Evolutionary conservation across 768 basidiomycete genomes (phyloP), one percentile per base, ranked within the genome.

Genomic region (Lanmaoa pseudosensibilis): DNA sequence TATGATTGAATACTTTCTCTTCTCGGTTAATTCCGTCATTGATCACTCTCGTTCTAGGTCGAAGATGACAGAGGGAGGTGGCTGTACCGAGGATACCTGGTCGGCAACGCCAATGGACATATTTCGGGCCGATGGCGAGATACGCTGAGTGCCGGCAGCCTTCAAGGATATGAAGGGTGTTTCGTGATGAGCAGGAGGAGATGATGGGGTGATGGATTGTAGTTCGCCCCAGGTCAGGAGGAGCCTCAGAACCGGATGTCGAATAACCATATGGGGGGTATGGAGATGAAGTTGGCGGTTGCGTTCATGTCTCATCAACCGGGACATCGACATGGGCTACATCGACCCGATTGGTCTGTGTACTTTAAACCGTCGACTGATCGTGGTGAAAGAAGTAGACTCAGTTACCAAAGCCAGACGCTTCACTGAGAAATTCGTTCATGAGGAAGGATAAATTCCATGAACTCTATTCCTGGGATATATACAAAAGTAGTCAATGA

Each of bases 101-200:
- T 92, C 37, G 90, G 89, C 8, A 81, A 84, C 54, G 70, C 73
- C 18, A 77, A 88, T 57, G 88, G 89, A 11, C 85, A 86, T 65
- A 70, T 93, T 36, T 84, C 89, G 18, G 93, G 94, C 34, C 78
- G 93, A 45, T 96, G 93, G 93, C 78, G 93, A 59, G 94, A 96
- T 65, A 89, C 88, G 4, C 69, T 90, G 44, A 92, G 84, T 47
- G 83, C 85, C 0, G 69, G 79, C 11, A 73, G 81, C 32, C 74
- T 80, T 30, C 73, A 77, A 27, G 92, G 92, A 7, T 94, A 96
- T 66, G 94, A 96, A 74, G 94, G 92, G 4, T 90, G 86, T 68
- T 93, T 90, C 69, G 80, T 82, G 25, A 87, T 90, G 86, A 83
- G 82, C 61, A 75, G 88, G 54, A 79, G 88, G 58, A 73, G 78